These are phyloP conservation scores for Gentiana macrophylla DNA, from an alignment of 257 asterid genomes.

Conservation along the genomic window DNA sequence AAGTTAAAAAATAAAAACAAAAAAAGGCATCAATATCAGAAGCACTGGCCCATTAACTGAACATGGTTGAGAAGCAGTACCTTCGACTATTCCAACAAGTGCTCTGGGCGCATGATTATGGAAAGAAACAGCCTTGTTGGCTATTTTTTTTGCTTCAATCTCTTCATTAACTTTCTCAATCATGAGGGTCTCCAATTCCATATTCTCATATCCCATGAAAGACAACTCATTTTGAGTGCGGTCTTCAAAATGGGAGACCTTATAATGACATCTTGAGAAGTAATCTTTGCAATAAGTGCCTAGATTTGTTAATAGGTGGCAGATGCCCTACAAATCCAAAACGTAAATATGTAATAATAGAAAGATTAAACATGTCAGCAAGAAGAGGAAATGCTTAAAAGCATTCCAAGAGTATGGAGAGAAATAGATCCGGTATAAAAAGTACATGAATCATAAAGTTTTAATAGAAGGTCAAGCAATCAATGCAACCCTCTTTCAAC, in stretches of 20 bases:
- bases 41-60: background rate
- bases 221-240: slow-evolving; percentile 34
- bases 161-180: slow-evolving; percentile 50
- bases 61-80: slow-evolving; percentile 26
- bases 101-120: slow-evolving; percentile 35
- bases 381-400: background rate
- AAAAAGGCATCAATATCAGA: too few relatives aligned
- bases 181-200: slow-evolving; percentile 56
- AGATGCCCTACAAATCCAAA: slow-evolving; percentile 53
- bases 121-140: slow-evolving; percentile 32
- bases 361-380: background rate
- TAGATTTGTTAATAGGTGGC: slow-evolving; percentile 73
- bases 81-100: slow-evolving; percentile 45
- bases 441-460: too few relatives aligned
- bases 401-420: background rate
- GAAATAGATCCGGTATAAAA: background rate
- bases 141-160: slow-evolving; percentile 42
- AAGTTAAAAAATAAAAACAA: too few relatives aligned
- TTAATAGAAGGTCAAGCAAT: background rate
- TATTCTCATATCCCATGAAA: slow-evolving; percentile 51
- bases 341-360: slow-evolving; percentile 1
- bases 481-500: background rate
- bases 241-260: slow-evolving; percentile 49
- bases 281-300: slow-evolving; percentile 63
- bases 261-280: slow-evolving; percentile 43